phyloP scores from a whole-genome alignment of 805 yeast genomes.

The Candida rishiriensis region DNA sequence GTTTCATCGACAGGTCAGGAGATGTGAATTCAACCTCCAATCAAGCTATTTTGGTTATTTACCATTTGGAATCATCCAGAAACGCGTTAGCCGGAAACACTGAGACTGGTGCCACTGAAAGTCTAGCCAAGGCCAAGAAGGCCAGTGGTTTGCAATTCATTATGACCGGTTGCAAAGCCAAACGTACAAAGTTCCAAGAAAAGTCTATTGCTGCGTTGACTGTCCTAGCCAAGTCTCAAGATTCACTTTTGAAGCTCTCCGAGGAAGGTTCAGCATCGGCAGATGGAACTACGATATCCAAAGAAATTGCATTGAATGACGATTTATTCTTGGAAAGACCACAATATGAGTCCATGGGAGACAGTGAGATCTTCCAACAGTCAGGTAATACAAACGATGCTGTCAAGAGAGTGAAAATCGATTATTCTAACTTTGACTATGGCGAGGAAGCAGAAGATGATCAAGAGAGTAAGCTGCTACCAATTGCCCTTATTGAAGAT shows the following conservation, averaged over 20 bases:
- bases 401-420: slow-evolving; percentile 39
- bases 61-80: slow-evolving; percentile 65
- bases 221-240: slow-evolving; percentile 60
- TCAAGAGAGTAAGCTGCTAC: slow-evolving; percentile 44
- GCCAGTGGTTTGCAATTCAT: slow-evolving; percentile 58
- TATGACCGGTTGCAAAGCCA: slow-evolving; percentile 85
- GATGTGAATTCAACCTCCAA: slow-evolving; percentile 26
- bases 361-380: slow-evolving; percentile 35
- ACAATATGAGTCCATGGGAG: slow-evolving; percentile 56
- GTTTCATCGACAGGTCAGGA: slow-evolving; percentile 29
- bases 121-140: slow-evolving; percentile 51
- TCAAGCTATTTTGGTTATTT: slow-evolving; percentile 39
- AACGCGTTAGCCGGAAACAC: slow-evolving; percentile 56
- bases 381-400: slow-evolving; percentile 36
- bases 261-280: not conserved
- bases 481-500: slow-evolving; percentile 58
- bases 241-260: slow-evolving; percentile 17
- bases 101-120: slow-evolving; percentile 56
- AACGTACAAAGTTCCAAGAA: slow-evolving; percentile 77
- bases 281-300: slow-evolving; percentile 38
- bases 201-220: slow-evolving; percentile 69
- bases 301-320: slow-evolving; percentile 59
- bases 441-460: slow-evolving; percentile 10
- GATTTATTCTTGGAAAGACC: slow-evolving; percentile 78
- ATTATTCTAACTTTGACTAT: slow-evolving; percentile 23